Base-by-base conservation (phyloP, 306 rosid species). In the Rubus parviflorus region DNA sequence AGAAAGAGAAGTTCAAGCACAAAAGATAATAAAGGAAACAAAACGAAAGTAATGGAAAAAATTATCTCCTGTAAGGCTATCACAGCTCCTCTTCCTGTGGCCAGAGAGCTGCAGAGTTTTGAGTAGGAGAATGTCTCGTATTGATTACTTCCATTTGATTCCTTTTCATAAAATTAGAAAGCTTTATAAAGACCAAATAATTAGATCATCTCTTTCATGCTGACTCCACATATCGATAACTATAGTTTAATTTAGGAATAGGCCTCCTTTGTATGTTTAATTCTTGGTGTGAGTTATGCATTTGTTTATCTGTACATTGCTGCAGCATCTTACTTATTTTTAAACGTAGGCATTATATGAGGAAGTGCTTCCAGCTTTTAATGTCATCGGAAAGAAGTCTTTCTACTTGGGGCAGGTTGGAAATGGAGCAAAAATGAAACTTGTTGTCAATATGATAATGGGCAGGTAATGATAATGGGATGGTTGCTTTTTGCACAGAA, bases 361-460 rank as follows among this genome's bases (percentile, higher is more conserved):
- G 15, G 92, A 90, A 83, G 86, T 66, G 71, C 85, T 86, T 75
- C 93, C 96, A 51, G 90, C 87, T 61, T 90, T 92, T 80, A 82
- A 84, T 81, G 89, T 90, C 68, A 77, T 92, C 54, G 97, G 97
- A 68, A 92, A 92, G 86, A 92, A 86, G 70, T 90, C 97, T 68
- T 94, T 94, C 89, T 92, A 80, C 84, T 82, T 94, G 49, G 98
- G 98, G 54, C 86, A 92, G 84, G 93, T 92, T 76, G 98, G 98
- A 83, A 92, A 92, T 75, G 97, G 98, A 76, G 98, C 98, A 65
- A 89, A 87, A 86, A 94, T 94, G 98, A 94, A 94, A 83, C 97
- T 94, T 54, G 96, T 94, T 13, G 97, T 92, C 76, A 94, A 94
- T 85, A 94, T 94, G 98, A 87, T 92, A 85, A 94, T 94, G 98